Base-by-base conservation (phyloP, 345 rosid species). In the Linum trigynum region DNA sequence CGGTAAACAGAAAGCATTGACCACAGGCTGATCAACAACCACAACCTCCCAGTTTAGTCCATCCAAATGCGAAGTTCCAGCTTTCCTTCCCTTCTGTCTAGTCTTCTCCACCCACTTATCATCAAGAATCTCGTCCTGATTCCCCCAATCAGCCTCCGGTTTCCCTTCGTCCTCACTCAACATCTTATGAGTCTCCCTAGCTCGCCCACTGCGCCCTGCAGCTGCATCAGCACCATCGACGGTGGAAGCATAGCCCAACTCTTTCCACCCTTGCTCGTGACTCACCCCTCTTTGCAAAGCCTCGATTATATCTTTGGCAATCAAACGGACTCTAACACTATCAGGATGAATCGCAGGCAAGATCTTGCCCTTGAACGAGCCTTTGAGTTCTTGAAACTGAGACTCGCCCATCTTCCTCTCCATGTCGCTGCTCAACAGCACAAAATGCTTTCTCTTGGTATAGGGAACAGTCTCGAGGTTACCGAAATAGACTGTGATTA, bases 31-130 rank as follows among this genome's bases (percentile, higher is more conserved):
- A 38, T 94, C 78, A 72, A 86, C 90, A 64, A 94, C 97, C 78
- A 90, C 67, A 50, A 94, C 81, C 79, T 90, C 99, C 97, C 99
- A 94, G 61, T 82, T 84, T 55, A 90, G 72, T 32, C 92, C 96
- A 15, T 85, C 96, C 58, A 94, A 80, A 72, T 94, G 99, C 14
- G 84, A 76, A 8, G 83, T 84, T 2, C 75, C 69, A 0, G 89
- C 59, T 42, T 68, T 74, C 2, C 73, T 69, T 53, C 88, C 84
- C 67, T 81, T 69, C 84, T 84, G 86, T 81, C 96, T 84, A 75
- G 83, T 81, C 48, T 78, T 73, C 32, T 86, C 78, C 73, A 94
- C 77, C 99, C 99, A 94, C 63, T 73, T 76, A 70, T 90, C 99
- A 77, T 90, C 96, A 71, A 90, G 88, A 75, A 94, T 59, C 73